A percentile compares a stretch with the other conserved stretches of the same genome.
Conservation (phyloP, 306 rosid species). For the Crataegus laevigata region DNA sequence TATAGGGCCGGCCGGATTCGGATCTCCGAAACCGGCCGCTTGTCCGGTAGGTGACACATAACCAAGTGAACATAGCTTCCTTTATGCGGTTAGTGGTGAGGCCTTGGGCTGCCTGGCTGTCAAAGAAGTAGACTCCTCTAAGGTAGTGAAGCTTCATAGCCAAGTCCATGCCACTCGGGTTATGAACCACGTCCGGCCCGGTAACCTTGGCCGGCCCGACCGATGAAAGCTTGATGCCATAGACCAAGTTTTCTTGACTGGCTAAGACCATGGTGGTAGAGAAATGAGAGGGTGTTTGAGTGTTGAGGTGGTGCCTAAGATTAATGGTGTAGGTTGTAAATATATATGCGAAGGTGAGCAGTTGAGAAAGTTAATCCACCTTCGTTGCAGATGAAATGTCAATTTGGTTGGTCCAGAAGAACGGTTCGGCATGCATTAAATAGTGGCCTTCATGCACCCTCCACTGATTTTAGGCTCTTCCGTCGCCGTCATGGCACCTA, state of each 20-base stretch:
- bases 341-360: neutral
- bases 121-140: slow-evolving; percentile 48
- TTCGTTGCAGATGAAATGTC: neutral
- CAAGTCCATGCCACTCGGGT: slow-evolving; percentile 43
- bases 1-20: slow-evolving; percentile 53
- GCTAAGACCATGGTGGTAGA: slow-evolving; percentile 31
- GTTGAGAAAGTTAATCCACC: neutral
- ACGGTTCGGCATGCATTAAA: no score
- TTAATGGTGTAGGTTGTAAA: neutral
- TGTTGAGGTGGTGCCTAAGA: neutral
- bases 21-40: slow-evolving; percentile 60
- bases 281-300: neutral
- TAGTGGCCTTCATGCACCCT: no score
- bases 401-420: no score
- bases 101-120: slow-evolving; percentile 19
- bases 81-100: slow-evolving; percentile 33
- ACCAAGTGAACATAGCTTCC: slow-evolving; percentile 28
- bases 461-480: no score
- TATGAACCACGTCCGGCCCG: slow-evolving; percentile 32
- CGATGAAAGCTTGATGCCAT: slow-evolving; percentile 43
- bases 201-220: slow-evolving; percentile 45
- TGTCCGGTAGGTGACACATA: slow-evolving; percentile 24
- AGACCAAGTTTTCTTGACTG: slow-evolving; percentile 25
- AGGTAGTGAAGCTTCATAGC: slow-evolving; percentile 88
- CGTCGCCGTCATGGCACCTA: no score